A percentile compares a stretch with the other conserved stretches of the same genome.
These are phyloP conservation scores for Metschnikowia borealis DNA, from an alignment of 805 yeast species.

Conservation along the genomic window DNA sequence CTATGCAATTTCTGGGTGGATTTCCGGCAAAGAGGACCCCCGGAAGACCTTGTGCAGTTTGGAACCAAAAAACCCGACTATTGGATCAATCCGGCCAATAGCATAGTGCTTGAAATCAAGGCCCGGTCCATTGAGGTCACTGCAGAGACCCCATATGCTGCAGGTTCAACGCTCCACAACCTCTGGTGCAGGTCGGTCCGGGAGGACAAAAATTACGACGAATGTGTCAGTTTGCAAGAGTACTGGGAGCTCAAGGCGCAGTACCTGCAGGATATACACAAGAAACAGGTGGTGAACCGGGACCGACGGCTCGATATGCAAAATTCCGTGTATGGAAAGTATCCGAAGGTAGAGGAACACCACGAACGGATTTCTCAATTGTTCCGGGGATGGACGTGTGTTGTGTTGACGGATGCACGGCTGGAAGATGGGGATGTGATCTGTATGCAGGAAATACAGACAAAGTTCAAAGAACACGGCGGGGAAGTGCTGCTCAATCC, in stretches of 20 bases:
- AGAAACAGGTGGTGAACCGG: conserved; percentile 28
- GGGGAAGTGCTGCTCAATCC: conserved; percentile 37
- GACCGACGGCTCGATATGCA: conserved; percentile 20
- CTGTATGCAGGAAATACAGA: conserved; percentile 32
- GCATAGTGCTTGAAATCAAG: conserved; percentile 77
- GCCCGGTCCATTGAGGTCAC: conserved; percentile 66
- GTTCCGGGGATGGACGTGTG: conserved; percentile 45
- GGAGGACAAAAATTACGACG: conserved; percentile 60
- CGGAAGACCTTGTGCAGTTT: conserved; percentile 39
- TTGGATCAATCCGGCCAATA: conserved; percentile 78
- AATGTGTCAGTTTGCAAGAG: conserved; percentile 53
- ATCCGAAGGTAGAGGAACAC: conserved; percentile 4
- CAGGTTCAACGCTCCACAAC: conserved; percentile 69
- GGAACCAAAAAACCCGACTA: conserved; percentile 60
- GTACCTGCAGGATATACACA: conserved; percentile 21
- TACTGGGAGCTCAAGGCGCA: conserved; percentile 38
- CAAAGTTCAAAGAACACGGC: conserved; percentile 44
- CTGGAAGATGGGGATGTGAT: conserved; percentile 24
- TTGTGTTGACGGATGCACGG: conserved; percentile 51
- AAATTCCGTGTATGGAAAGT: conserved; percentile 15
- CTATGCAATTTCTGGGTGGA: conserved; percentile 62
- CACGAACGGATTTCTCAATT: conserved; percentile 23
- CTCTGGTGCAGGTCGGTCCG: conserved; percentile 69
- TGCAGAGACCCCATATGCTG: conserved; percentile 46
- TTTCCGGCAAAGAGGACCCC: conserved; percentile 31